Conservation (phyloP, 1,284 basidiomycete species). For the Pascua guehoae region DNA sequence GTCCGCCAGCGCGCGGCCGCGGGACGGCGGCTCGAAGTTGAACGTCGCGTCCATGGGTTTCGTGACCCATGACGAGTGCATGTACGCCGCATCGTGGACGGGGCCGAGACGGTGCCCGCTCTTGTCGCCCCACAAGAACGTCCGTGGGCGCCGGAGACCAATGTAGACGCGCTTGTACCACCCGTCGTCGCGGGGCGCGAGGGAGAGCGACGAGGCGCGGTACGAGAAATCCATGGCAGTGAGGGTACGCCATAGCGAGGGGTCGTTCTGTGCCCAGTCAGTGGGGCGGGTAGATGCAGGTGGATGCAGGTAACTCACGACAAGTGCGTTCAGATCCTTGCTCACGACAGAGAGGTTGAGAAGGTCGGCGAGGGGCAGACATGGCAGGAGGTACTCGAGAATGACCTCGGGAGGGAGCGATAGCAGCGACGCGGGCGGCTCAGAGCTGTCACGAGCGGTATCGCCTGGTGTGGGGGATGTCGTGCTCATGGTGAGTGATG, state of each 20-base stretch:
- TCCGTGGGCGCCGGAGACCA: constrained; percentile 58
- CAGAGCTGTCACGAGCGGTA: too few relatives aligned
- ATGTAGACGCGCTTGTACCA: constrained; percentile 78
- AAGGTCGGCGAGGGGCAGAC: constrained; percentile 60
- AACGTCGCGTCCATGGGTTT: constrained; percentile 6
- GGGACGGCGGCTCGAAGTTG: background rate
- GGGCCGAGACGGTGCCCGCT: constrained; percentile 20
- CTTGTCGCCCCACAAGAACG: constrained; percentile 77
- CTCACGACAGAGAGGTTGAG: constrained; percentile 52
- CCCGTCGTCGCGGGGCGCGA: constrained; percentile 22
- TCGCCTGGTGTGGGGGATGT: too few relatives aligned
- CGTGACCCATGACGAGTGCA: background rate
- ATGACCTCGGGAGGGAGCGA: constrained; percentile 58
- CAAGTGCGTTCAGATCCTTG: constrained; percentile 26
- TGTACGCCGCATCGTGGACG: background rate
- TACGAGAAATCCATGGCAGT: constrained; percentile 74
- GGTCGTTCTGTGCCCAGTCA: constrained; percentile 57
- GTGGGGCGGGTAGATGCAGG: too few relatives aligned
- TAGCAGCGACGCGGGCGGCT: background rate
- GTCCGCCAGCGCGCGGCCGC: background rate
- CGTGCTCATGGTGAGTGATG: too few relatives aligned
- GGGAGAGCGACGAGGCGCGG: constrained; percentile 49
- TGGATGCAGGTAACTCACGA: constrained; percentile 51
- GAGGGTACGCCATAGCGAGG: constrained; percentile 72
- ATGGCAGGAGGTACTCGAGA: constrained; percentile 66